phyloP scores from a whole-genome alignment of 1,284 basidiomycete genomes.

The Cystobasidium sp. region DNA sequence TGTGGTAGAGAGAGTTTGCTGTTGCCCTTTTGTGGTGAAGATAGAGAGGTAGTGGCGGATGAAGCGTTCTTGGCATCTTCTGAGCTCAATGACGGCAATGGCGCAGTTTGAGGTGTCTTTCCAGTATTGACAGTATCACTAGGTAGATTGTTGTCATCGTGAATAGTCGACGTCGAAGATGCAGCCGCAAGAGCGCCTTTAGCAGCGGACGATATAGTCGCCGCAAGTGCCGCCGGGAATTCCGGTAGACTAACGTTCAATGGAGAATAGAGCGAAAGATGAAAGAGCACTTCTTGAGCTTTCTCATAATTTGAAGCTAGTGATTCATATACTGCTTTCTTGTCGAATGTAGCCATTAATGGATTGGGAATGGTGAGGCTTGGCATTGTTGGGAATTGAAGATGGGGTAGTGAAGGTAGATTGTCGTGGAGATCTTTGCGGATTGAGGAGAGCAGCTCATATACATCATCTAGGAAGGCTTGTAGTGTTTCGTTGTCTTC shows the following conservation, averaged over 20 bases:
- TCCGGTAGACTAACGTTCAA: slow-evolving; percentile 9
- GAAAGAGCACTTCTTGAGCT: slow-evolving; percentile 20
- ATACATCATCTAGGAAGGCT: slow-evolving; percentile 30
- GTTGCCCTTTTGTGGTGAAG: background rate
- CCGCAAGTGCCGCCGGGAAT: slow-evolving; percentile 1
- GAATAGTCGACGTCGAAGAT: too few species aligned
- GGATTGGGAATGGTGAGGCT: background rate
- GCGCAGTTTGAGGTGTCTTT: background rate
- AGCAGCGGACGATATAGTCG: slow-evolving; percentile 14
- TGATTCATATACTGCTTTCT: slow-evolving; percentile 6
- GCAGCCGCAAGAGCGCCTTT: slow-evolving; percentile 14
- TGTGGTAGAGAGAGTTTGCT: slow-evolving; percentile 11
- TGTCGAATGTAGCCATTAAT: background rate
- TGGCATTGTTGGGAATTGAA: slow-evolving; percentile 8
- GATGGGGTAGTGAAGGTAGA: slow-evolving; percentile 6
- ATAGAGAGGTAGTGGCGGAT: background rate
- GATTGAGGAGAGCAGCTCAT: slow-evolving; percentile 21
- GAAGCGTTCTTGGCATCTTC: background rate
- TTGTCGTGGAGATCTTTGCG: slow-evolving; percentile 28
- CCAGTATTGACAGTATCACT: too few species aligned
- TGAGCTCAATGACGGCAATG: slow-evolving; percentile 7
- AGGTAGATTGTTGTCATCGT: too few species aligned
- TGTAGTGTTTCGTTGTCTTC: slow-evolving; percentile 22
- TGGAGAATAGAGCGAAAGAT: slow-evolving; percentile 20
- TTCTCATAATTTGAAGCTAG: slow-evolving; percentile 23